These are phyloP conservation scores for Microbotryum scabiosae DNA, from an alignment of 1,284 basidiomycete species.

Conservation along the genomic window DNA sequence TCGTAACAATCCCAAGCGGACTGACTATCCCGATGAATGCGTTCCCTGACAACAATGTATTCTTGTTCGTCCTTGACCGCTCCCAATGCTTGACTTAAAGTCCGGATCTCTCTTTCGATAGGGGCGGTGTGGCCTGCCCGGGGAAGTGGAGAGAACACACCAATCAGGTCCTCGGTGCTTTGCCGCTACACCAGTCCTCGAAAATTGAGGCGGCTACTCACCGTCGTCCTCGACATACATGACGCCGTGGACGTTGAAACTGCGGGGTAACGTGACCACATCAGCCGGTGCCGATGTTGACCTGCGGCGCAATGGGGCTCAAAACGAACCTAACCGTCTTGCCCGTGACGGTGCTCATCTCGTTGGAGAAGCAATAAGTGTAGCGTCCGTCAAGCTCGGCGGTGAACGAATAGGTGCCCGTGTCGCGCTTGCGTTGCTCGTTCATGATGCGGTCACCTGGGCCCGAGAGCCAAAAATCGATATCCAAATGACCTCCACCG, in stretches of 20 bases:
- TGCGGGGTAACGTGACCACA: slow-evolving; percentile 38
- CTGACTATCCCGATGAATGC: slow-evolving; percentile 76
- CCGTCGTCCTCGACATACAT: slow-evolving; percentile 85
- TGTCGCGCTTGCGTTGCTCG: slow-evolving; percentile 76
- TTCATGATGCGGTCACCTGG: slow-evolving; percentile 61
- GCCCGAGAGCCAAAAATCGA: slow-evolving; percentile 84
- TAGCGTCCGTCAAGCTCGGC: slow-evolving; percentile 78
- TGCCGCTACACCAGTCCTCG: too few relatives aligned
- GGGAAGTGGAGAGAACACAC: background rate
- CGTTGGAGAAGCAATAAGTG: slow-evolving; percentile 97
- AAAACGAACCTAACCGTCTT: slow-evolving; percentile 76
- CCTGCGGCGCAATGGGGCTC: background rate
- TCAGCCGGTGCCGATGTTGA: background rate
- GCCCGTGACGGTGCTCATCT: slow-evolving; percentile 88
- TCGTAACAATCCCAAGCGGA: background rate
- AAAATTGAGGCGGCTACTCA: slow-evolving; percentile 34
- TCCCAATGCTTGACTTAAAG: slow-evolving; percentile 72
- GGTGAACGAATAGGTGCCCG: slow-evolving; percentile 79
- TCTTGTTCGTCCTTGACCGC: slow-evolving; percentile 98
- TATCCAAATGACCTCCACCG: slow-evolving; percentile 89
- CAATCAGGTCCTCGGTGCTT: background rate
- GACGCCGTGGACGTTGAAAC: slow-evolving; percentile 98
- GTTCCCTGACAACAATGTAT: slow-evolving; percentile 91
- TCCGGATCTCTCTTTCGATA: slow-evolving; percentile 89
- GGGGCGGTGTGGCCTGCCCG: slow-evolving; percentile 58